Percentiles rank a stretch among this genome's conserved stretches.
Conservation (phyloP, 1,284 basidiomycete genomes). For the Pseudozyma flocculosa region DNA sequence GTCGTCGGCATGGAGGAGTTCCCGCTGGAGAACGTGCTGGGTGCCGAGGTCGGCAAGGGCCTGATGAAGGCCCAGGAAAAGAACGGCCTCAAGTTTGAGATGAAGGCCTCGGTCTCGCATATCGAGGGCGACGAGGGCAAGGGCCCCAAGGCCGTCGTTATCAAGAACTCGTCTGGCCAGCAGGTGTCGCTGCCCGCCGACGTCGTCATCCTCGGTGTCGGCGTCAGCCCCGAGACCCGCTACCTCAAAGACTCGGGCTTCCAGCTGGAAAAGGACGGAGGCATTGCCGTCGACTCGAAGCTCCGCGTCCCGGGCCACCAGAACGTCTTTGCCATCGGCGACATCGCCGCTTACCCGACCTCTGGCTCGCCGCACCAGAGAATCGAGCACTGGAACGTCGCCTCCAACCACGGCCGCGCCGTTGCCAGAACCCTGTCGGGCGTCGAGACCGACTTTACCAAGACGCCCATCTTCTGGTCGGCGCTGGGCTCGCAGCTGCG, state of each 20-base stretch:
- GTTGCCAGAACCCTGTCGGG: conserved; percentile 66
- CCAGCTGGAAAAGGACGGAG: conserved; percentile 65
- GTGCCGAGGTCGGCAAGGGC: conserved; percentile 75
- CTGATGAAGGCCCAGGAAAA: conserved; percentile 69
- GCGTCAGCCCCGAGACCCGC: conserved; percentile 80
- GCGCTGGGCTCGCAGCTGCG: conserved; percentile 74
- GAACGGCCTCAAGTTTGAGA: conserved; percentile 76
- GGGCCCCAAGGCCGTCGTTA: conserved; percentile 63
- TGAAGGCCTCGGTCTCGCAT: conserved; percentile 72
- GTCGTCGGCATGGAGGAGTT: conserved; percentile 82
- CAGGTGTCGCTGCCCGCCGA: conserved; percentile 69
- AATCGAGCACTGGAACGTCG: conserved; percentile 92
- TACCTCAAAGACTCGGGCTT: conserved; percentile 70
- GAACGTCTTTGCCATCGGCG: conserved; percentile 82
- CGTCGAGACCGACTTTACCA: conserved; percentile 63
- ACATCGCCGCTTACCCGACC: conserved; percentile 82
- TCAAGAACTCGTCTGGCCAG: conserved; percentile 66
- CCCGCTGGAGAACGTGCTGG: conserved; percentile 80
- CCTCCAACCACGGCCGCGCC: conserved; percentile 79
- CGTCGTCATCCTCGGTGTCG: conserved; percentile 83
- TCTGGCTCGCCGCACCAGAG: conserved; percentile 63
- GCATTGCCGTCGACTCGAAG: conserved; percentile 77
- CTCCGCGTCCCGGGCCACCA: conserved; percentile 67
- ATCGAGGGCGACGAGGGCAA: conserved; percentile 62
- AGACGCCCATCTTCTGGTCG: conserved; percentile 84